Percentiles rank a stretch among this genome's conserved stretches.
These are phyloP conservation scores for Ceratocystis albifundus DNA, from an alignment of 2,329 filamentous ascomycete species.

Conservation along the genomic window DNA sequence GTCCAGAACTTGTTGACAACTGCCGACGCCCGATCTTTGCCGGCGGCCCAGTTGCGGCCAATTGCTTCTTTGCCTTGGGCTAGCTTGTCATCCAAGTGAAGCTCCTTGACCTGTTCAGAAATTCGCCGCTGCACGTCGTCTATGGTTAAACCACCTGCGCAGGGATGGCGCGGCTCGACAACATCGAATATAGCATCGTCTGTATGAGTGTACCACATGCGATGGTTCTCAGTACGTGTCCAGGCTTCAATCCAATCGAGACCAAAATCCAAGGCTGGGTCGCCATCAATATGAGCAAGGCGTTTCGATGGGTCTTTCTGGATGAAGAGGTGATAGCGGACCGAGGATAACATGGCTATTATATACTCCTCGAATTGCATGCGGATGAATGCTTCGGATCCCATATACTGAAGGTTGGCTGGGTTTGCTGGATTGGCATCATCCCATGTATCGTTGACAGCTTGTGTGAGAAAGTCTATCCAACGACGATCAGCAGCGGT, in stretches of 20 bases:
- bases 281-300: constrained; percentile 60
- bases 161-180: constrained; percentile 84
- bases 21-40: constrained; percentile 74
- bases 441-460: constrained; percentile 94
- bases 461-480: constrained; percentile 91
- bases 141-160: constrained; percentile 80
- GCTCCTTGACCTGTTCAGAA: constrained; percentile 81
- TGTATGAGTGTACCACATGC: constrained; percentile 69
- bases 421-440: constrained; percentile 76
- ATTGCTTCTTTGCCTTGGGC: constrained; percentile 72
- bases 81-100: constrained; percentile 85
- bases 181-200: constrained; percentile 90
- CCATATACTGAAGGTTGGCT: constrained; percentile 89
- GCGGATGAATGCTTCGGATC: constrained; percentile 93
- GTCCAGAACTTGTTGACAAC: constrained; percentile 83
- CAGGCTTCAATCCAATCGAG: constrained; percentile 77
- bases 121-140: constrained; percentile 88
- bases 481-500: constrained; percentile 83
- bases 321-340: constrained; percentile 74
- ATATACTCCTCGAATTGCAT: constrained; percentile 97
- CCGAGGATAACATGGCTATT: constrained; percentile 71
- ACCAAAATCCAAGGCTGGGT: constrained; percentile 75
- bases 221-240: constrained; percentile 80
- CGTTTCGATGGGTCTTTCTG: constrained; percentile 43
- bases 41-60: constrained; percentile 78